phyloP scores from a whole-genome alignment of 208 protist species.

The Leptomonas pyrrhocoris region DNA sequence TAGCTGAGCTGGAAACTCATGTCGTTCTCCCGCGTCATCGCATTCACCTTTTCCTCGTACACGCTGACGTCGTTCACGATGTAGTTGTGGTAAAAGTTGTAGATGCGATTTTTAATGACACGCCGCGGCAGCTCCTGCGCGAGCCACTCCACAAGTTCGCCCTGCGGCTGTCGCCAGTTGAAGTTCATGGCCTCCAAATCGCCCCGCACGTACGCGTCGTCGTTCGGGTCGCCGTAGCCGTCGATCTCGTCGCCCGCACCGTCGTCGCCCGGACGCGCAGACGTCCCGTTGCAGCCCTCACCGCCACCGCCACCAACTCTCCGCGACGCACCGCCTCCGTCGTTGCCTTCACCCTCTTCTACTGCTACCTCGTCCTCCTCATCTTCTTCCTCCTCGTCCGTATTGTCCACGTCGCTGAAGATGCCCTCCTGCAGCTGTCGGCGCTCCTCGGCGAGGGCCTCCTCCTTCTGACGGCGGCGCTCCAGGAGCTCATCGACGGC shows the following conservation, averaged over 20 bases:
- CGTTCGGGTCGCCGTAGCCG: constrained; percentile 46
- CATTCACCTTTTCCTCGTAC: constrained; percentile 82
- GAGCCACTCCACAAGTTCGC: constrained; percentile 90
- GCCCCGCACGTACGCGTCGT: constrained; percentile 74
- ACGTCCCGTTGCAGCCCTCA: neutral
- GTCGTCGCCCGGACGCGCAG: constrained; percentile 2
- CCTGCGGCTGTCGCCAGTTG: constrained; percentile 88
- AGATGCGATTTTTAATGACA: constrained; percentile 90
- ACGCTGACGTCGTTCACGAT: constrained; percentile 75
- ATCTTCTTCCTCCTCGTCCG: constrained; percentile 39
- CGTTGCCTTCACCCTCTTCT: constrained; percentile 9
- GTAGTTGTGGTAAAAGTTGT: constrained; percentile 93
- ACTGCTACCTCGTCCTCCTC: constrained; percentile 30
- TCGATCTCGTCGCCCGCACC: constrained; percentile 24
- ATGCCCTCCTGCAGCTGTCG: constrained; percentile 78
- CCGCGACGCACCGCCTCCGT: neutral
- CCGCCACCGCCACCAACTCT: constrained; percentile 4
- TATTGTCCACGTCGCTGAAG: constrained; percentile 81
- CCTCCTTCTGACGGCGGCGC: constrained; percentile 66
- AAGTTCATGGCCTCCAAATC: constrained; percentile 81
- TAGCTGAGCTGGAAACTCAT: constrained; percentile 95
- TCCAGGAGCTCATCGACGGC: constrained; percentile 84
- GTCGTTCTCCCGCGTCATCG: constrained; percentile 93
- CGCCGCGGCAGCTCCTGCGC: constrained; percentile 85
- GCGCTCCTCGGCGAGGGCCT: constrained; percentile 63